phyloP scores from a whole-genome alignment of 257 asterid genomes.

The Nicotiana attenuata region DNA sequence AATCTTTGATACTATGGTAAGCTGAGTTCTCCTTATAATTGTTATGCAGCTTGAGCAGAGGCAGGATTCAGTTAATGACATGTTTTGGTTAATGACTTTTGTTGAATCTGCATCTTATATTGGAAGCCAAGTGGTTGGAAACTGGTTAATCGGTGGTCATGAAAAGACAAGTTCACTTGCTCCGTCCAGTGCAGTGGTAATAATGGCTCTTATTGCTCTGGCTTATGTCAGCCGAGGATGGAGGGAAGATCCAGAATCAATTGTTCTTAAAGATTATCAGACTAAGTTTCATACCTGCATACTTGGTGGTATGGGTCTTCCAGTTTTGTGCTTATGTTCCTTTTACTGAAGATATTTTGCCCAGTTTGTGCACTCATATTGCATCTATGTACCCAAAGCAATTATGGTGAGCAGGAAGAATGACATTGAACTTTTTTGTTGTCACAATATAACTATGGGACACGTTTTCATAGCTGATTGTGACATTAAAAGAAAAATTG shows the following conservation, averaged over 20 bases:
- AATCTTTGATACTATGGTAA: background rate
- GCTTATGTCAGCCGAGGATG: conserved; percentile 47
- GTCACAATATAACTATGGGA: background rate
- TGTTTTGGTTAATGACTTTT: conserved; percentile 95
- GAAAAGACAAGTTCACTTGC: conserved; percentile 32
- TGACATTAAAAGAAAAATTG: background rate
- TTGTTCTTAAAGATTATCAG: conserved; percentile 48
- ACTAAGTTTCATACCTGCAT: conserved; percentile 40
- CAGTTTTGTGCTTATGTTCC: background rate
- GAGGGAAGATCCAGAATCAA: conserved; percentile 45
- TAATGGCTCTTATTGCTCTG: conserved; percentile 46
- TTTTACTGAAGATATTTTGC: background rate
- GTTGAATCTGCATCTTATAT: conserved; percentile 58
- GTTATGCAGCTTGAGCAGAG: conserved; percentile 72
- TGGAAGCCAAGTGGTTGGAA: conserved; percentile 66
- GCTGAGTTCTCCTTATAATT: background rate
- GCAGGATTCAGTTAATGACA: conserved; percentile 77
- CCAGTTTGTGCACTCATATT: background rate
- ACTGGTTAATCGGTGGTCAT: conserved; percentile 55
- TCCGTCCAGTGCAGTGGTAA: conserved; percentile 38
- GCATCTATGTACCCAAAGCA: background rate
- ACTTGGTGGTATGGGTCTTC: conserved; percentile 44
- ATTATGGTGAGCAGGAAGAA: background rate
- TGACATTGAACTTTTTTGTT: background rate
- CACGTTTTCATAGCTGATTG: background rate